Percentiles rank a stretch among this genome's conserved stretches.
Evolutionary conservation across 2,329 filamentous ascomycete genomes (phyloP).

Genomic region (Scedosporium boydii): DNA sequence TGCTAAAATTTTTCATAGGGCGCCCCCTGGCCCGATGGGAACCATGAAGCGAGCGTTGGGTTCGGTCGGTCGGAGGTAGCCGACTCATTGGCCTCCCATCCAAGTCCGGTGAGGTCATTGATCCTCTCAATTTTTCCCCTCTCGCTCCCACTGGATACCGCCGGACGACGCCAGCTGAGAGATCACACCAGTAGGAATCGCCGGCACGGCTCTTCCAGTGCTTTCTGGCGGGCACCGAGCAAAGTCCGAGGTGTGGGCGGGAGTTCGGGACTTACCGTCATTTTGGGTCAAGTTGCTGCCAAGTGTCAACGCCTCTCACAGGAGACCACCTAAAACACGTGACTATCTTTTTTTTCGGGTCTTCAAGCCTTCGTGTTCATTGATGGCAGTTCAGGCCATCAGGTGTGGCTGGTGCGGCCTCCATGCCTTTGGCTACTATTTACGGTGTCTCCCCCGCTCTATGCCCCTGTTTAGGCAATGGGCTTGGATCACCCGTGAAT

Average conservation of each 20-base stretch:
- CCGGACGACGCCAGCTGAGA: background rate
- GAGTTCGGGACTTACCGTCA: background rate
- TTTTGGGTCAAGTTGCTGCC: background rate
- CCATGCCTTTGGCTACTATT: background rate
- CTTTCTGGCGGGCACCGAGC: background rate
- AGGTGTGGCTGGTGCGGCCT: conserved; percentile 1
- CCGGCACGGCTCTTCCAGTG: background rate
- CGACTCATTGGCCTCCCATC: background rate
- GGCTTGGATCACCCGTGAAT: background rate
- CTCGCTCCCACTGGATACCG: background rate
- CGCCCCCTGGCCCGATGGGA: background rate
- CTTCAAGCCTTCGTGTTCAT: background rate
- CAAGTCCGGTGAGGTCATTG: background rate
- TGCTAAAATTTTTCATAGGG: background rate
- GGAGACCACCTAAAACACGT: background rate
- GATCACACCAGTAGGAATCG: background rate
- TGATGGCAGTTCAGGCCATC: background rate
- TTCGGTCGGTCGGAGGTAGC: background rate
- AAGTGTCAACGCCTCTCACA: background rate
- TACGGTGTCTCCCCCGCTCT: background rate
- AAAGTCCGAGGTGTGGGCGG: background rate
- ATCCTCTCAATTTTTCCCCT: background rate
- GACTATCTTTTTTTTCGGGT: background rate
- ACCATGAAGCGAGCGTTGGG: background rate
- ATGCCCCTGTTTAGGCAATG: background rate